phyloP scores from a whole-genome alignment of 768 basidiomycete species.

The Phanerochaete sordida region DNA sequence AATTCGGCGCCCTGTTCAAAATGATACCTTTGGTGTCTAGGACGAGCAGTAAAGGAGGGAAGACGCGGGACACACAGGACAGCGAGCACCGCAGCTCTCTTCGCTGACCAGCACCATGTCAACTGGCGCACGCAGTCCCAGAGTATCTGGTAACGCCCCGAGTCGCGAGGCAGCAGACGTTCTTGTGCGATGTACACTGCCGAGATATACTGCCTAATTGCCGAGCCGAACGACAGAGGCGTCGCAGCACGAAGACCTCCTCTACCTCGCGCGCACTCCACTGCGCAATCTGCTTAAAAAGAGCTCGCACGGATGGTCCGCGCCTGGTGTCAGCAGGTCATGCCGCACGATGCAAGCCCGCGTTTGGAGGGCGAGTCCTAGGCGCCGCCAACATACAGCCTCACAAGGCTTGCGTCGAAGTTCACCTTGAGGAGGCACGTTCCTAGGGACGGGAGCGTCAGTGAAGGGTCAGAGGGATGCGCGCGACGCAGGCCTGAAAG shows the following conservation, averaged over 20 bases:
- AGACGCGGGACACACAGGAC: no score
- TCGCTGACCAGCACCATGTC: no score
- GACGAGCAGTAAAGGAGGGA: no score
- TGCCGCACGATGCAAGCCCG: not conserved
- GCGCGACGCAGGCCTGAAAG: no score
- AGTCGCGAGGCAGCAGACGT: no score
- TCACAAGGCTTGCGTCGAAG: not conserved
- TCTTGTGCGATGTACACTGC: not conserved
- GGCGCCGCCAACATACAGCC: not conserved
- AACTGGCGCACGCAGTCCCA: no score
- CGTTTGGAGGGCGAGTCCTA: not conserved
- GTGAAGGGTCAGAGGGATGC: no score
- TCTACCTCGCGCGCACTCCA: not conserved
- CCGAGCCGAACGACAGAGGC: not conserved
- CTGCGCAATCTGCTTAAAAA: not conserved
- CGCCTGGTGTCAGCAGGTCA: not conserved
- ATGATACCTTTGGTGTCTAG: no score
- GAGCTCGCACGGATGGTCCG: not conserved
- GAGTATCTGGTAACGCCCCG: no score
- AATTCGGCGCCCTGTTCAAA: no score
- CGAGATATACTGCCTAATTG: not conserved
- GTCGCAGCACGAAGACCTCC: not conserved
- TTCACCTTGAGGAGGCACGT: not conserved
- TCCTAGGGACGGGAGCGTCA: not conserved
- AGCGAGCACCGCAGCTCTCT: no score